Base-by-base conservation (phyloP, 306 rosid species). In the Prunus mongolica region DNA sequence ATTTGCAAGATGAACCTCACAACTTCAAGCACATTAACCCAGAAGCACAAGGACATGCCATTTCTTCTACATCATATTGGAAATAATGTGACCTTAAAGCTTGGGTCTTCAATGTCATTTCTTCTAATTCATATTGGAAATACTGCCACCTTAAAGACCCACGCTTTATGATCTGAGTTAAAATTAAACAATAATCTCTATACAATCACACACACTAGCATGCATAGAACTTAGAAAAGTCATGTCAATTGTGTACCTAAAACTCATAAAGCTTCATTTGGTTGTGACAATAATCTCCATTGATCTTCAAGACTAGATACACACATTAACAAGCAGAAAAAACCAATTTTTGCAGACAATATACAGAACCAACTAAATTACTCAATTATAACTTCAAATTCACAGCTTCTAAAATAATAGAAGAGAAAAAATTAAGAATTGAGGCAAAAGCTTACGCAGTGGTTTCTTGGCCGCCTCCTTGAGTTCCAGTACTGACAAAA, bases 381-480 rank as follows among this genome's bases (percentile, higher is more conserved):
- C 30, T 34, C 15, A 65, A 34, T 34, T 62, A 11, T 11, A 12
- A 61, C 27, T 57, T 57, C 46, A 52, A 3, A 16, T 16, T 34
- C 65, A 67, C 8, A 51, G 2, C 20, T 18, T 38, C 9, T 4
- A 14, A 22, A 28, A 15, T 3, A 63, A 28, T 5, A 51, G 4
- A 32, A 52, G 2, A 45, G 16, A 11, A 71, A 8, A 1, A 44
- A 61, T 5, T 20, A 25, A 19, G 19, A 65, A 47, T 0, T 1
- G 2, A 19, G 7, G 67, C 45, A 30, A 63, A 57, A 7, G 58
- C 93, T 88, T 82, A 95, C 98, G 97, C 93, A 12, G 97, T 92
- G 20, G 98, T 95, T 83, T 95, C 99, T 91, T 95, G 99, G 79
- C 99, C 99, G 45, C 99, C 99, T 4, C 99, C 98, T 81, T 91